Evolutionary conservation across 2,329 filamentous ascomycete species (phyloP).

Genomic region (Trichophyton schoenleinii): DNA sequence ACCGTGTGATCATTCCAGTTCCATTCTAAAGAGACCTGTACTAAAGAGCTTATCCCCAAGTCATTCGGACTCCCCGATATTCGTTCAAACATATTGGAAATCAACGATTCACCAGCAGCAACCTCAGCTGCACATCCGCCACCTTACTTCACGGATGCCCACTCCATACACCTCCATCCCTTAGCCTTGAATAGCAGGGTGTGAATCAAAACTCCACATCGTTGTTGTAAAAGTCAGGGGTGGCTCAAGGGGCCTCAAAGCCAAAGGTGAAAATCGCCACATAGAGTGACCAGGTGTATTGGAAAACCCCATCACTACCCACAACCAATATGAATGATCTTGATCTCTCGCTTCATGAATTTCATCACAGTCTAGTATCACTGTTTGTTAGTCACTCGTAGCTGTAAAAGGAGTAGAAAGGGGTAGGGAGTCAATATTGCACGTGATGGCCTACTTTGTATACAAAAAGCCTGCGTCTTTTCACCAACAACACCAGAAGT

Average conservation of each 20-base stretch:
- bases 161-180: too few species aligned
- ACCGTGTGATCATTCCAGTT: too few species aligned
- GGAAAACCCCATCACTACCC: not conserved
- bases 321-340: constrained; percentile 2
- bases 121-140: too few species aligned
- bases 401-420: not conserved
- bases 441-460: constrained; percentile 2
- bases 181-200: too few species aligned
- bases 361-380: not conserved
- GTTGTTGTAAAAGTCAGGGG: not conserved
- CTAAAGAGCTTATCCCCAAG: too few species aligned
- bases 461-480: not conserved
- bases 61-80: too few species aligned
- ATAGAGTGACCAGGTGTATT: not conserved
- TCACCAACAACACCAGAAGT: not conserved
- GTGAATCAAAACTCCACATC: too few species aligned
- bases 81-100: too few species aligned
- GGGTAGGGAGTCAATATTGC: not conserved
- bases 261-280: not conserved
- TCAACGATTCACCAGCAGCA: too few species aligned
- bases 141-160: too few species aligned
- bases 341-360: not conserved
- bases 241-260: not conserved
- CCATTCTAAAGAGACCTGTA: too few species aligned
- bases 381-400: not conserved